phyloP scores from a whole-genome alignment of 148 eudicot genomes.

The Linanthus parryae region DNA sequence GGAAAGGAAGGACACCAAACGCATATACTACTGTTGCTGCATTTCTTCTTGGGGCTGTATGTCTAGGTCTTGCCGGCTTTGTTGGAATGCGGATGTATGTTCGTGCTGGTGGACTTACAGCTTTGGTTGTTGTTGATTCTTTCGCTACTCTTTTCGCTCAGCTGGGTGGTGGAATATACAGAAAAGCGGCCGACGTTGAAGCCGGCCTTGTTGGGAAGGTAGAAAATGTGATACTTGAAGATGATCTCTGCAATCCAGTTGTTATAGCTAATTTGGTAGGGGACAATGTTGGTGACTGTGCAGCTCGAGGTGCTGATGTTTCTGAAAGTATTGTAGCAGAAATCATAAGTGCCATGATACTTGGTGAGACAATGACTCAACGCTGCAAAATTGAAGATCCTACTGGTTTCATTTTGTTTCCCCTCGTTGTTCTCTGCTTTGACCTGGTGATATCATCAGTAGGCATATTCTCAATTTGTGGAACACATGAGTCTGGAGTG shows the following conservation, averaged over 20 bases:
- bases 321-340: constrained; percentile 99
- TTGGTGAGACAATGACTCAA: constrained; percentile 96
- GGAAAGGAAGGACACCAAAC: constrained; percentile 76
- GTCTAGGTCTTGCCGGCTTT: constrained; percentile 96
- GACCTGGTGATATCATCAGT: constrained; percentile 85
- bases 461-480: constrained; percentile 80
- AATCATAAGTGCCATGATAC: constrained; percentile 98
- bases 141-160: constrained; percentile 99
- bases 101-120: constrained; percentile 99
- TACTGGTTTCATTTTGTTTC: constrained; percentile 94
- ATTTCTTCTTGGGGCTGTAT: constrained; percentile 91
- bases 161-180: constrained; percentile 98
- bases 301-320: constrained; percentile 98
- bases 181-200: constrained; percentile 99
- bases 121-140: constrained; percentile 91
- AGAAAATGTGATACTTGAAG: constrained; percentile 99
- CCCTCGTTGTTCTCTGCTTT: constrained; percentile 87
- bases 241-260: constrained; percentile 99
- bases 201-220: constrained; percentile 99
- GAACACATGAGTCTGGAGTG: constrained; percentile 57
- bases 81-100: constrained; percentile 99
- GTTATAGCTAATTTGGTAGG: constrained; percentile 99
- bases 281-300: constrained; percentile 99
- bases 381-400: constrained; percentile 99
- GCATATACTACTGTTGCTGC: constrained; percentile 87